These are phyloP conservation scores for Quercus parvula DNA, from an alignment of 306 rosid genomes.

Conservation along the genomic window DNA sequence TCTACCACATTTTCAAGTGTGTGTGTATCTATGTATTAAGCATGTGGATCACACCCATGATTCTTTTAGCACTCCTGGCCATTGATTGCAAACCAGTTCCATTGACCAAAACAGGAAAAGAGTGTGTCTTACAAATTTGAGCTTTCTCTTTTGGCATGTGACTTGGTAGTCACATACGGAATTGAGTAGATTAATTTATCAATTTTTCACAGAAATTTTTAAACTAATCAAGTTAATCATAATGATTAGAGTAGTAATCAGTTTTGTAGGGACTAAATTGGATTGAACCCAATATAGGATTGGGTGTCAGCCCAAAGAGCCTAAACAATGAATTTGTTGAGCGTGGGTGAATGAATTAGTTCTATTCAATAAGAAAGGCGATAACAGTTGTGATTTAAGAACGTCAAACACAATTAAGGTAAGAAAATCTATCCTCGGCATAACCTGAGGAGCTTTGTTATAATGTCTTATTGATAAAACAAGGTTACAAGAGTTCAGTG, in stretches of 20 bases:
- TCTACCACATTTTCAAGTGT: neutral
- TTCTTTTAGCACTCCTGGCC: neutral
- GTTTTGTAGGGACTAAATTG: no score
- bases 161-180: neutral
- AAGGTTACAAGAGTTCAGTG: no score
- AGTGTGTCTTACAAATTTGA: neutral
- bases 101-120: neutral
- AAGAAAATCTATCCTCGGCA: no score
- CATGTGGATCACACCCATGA: neutral
- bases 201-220: neutral
- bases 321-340: no score
- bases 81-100: neutral
- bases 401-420: no score
- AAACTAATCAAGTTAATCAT: neutral
- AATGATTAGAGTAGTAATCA: neutral
- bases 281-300: no score
- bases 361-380: no score
- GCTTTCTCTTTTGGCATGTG: neutral
- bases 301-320: no score
- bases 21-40: neutral
- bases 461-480: no score
- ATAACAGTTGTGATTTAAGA: no score
- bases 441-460: no score
- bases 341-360: no score
- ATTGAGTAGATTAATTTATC: neutral